A percentile compares a stretch with the other conserved stretches of the same genome.
Conservation (phyloP, 2,329 filamentous ascomycete species). For the Blumeria graminis region DNA sequence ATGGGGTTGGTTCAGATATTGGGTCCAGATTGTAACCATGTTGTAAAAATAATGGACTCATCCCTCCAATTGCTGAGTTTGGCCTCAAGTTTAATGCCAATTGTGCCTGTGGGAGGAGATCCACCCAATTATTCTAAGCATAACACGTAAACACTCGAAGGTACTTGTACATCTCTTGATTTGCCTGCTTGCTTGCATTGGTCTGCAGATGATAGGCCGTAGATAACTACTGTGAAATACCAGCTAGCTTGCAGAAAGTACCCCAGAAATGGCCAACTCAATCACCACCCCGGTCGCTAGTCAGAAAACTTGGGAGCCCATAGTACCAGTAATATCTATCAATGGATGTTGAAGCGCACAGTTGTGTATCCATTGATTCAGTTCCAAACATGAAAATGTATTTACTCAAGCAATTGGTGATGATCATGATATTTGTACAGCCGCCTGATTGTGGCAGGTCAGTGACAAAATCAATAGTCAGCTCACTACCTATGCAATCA, state of each 20-base stretch:
- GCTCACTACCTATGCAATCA: not conserved
- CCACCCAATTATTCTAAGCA: conserved; percentile 2
- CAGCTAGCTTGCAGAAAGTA: not conserved
- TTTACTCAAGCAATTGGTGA: not conserved
- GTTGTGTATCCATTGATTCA: not conserved
- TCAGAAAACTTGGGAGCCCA: not conserved
- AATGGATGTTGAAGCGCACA: not conserved
- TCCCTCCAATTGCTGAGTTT: too few relatives aligned
- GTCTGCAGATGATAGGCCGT: not conserved
- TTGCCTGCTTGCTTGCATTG: not conserved
- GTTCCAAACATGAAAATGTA: not conserved
- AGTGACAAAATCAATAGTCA: not conserved
- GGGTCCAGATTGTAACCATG: too few relatives aligned
- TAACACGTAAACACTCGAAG: conserved; percentile 3
- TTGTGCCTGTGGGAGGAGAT: conserved; percentile 1
- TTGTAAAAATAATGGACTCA: too few relatives aligned
- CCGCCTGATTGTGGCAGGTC: not conserved
- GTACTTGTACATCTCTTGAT: conserved; percentile 2
- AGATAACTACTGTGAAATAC: not conserved
- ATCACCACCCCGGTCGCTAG: not conserved
- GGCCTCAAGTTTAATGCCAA: not conserved
- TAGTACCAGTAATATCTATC: not conserved
- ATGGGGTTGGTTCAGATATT: too few relatives aligned
- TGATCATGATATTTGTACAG: too few relatives aligned
- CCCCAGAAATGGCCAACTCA: not conserved